Evolutionary conservation across 345 rosid species (phyloP).

Genomic region (Turnera subulata): DNA sequence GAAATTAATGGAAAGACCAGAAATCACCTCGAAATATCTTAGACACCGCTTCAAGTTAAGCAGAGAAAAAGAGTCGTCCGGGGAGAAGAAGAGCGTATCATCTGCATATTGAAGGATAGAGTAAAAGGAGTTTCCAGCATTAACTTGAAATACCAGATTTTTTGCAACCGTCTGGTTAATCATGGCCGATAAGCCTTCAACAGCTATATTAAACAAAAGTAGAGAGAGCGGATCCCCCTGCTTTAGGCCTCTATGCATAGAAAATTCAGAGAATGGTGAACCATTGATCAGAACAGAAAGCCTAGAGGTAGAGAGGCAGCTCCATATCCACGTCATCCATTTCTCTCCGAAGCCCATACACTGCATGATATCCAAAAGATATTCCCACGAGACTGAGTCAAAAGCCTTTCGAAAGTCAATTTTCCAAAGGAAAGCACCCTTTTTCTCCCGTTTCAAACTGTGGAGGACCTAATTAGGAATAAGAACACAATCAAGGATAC

Average conservation of each 20-base stretch:
- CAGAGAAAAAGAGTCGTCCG: neutral
- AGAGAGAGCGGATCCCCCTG: neutral
- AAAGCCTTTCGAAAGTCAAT: no score
- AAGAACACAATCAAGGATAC: neutral
- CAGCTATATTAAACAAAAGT: neutral
- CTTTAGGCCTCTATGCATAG: neutral
- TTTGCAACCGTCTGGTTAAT: neutral
- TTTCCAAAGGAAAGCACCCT: neutral
- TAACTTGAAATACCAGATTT: neutral
- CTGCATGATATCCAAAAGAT: no score
- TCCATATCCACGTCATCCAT: neutral
- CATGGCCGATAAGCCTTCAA: neutral
- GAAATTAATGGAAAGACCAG: no score
- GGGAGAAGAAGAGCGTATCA: neutral
- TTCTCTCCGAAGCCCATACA: neutral
- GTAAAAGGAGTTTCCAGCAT: neutral
- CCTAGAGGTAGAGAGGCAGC: neutral
- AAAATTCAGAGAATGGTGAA: neutral
- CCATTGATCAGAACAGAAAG: neutral
- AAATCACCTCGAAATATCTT: no score
- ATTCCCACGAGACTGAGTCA: no score
- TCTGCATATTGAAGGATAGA: neutral
- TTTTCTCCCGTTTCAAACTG: neutral
- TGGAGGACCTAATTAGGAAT: neutral
- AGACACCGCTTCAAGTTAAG: no score